Percentiles rank a stretch among this genome's conserved stretches.
Evolutionary conservation across 345 rosid species (phyloP).

Genomic region (Sonneratia alba): DNA sequence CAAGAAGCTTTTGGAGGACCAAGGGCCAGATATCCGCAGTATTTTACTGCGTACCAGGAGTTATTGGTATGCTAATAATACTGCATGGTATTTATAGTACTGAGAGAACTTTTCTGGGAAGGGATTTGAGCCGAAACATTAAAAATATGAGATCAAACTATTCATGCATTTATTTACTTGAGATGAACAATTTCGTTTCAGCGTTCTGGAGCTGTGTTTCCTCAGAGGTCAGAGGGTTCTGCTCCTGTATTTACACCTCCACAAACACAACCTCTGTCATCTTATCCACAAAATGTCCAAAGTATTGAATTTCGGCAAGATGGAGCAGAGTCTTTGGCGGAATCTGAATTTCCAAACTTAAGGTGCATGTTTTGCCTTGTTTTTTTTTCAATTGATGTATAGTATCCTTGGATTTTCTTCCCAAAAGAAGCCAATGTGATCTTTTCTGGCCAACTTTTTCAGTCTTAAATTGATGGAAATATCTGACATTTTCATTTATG

Average conservation of each 20-base stretch:
- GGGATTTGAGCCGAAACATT: background rate
- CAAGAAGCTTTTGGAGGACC: constrained; percentile 99
- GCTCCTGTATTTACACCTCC: constrained; percentile 94
- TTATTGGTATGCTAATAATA: constrained; percentile 47
- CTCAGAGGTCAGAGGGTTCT: constrained; percentile 80
- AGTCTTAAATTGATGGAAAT: background rate
- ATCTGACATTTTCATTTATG: background rate
- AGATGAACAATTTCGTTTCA: constrained; percentile 26
- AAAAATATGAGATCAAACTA: background rate
- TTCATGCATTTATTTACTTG: background rate
- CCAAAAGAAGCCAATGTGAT: background rate
- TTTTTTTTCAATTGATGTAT: background rate
- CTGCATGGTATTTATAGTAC: too few relatives aligned
- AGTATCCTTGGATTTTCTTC: background rate
- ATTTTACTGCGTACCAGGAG: constrained; percentile 93
- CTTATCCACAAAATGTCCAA: constrained; percentile 72
- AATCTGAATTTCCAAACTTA: constrained; percentile 79
- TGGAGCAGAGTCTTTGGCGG: constrained; percentile 61
- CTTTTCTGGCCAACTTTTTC: background rate
- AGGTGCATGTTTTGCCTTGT: constrained; percentile 33
- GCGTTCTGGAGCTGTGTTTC: constrained; percentile 99
- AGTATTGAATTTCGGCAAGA: constrained; percentile 47
- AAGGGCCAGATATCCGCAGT: constrained; percentile 97
- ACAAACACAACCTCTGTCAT: constrained; percentile 81
- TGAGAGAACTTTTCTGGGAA: background rate